A percentile compares a stretch with the other conserved stretches of the same genome.
These are phyloP conservation scores for Fusarium camptoceras DNA, from an alignment of 2,329 filamentous ascomycete species.

Conservation along the genomic window DNA sequence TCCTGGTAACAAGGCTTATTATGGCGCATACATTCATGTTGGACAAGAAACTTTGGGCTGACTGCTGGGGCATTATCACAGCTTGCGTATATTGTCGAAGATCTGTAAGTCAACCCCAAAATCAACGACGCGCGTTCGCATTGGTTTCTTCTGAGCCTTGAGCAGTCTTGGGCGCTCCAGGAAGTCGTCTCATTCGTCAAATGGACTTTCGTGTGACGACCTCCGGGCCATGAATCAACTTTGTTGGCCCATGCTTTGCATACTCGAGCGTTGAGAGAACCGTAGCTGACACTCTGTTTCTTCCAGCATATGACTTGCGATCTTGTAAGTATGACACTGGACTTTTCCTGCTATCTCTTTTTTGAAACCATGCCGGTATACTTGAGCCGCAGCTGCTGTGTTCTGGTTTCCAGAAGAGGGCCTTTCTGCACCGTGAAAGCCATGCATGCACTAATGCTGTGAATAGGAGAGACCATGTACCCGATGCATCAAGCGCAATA, in stretches of 20 bases:
- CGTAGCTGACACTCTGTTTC: constrained; percentile 45
- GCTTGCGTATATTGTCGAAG: constrained; percentile 90
- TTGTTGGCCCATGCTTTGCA: constrained; percentile 23
- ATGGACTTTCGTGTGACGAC: constrained; percentile 33
- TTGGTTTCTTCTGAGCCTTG: constrained; percentile 34
- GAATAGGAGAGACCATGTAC: constrained; percentile 92
- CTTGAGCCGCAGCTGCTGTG: constrained; percentile 25
- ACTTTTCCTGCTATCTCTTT: constrained; percentile 43
- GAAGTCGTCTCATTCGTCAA: constrained; percentile 29
- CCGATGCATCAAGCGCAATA: constrained; percentile 97
- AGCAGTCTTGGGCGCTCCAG: constrained; percentile 28
- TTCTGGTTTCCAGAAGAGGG: constrained; percentile 13
- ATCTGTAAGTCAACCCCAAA: constrained; percentile 76
- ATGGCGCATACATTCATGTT: constrained; percentile 24
- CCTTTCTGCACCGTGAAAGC: constrained; percentile 17
- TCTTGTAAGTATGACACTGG: constrained; percentile 71
- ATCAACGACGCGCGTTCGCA: constrained; percentile 44
- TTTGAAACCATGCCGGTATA: constrained; percentile 16
- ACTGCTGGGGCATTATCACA: constrained; percentile 54
- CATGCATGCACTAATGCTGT: constrained; percentile 45
- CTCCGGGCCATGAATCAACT: constrained; percentile 24
- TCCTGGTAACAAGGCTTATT: constrained; percentile 12
- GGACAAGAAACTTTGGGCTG: constrained; percentile 47
- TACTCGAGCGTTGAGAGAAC: constrained; percentile 30
- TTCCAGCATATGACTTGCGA: constrained; percentile 90